Evolutionary conservation across 495 filamentous ascomycete species (phyloP), one percentile per base, ranked within the genome.

Genomic region (Neurospora sublineolata): DNA sequence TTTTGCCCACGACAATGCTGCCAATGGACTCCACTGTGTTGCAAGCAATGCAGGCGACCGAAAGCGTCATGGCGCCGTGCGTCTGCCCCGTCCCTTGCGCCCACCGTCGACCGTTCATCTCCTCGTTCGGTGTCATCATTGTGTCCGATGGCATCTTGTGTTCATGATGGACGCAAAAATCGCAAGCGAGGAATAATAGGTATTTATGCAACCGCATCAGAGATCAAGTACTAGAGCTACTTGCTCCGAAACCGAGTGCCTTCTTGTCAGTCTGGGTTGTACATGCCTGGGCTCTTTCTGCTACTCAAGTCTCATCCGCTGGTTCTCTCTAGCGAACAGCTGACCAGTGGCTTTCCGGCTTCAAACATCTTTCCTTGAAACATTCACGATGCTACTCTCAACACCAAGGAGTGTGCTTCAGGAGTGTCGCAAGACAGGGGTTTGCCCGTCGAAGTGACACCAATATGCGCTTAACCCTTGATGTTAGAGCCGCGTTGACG

Each of bases 381-480:
- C 52, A 33, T 64, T 64, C 52, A 9, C 23, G 52, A 33, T 64
- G 27, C 27, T 64, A 64, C 27, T 64, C 52, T 64, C 52, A 36
- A 64, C 52, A 64, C 52, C 52, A 64, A 64, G 52, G 30, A 64
- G 23, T 39, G 70, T 84, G 84, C 83, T 75, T 84, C 84, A 85
- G 77, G 72, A 77, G 76, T 81, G 84, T 84, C 80, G 76, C 82
- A 86, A 77, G 78, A 83, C 84, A 82, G 80, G 84, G 83, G 76
- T 80, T 64, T 70, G 37, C 71, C 37, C 68, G 73, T 71, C 75
- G 67, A 68, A 69, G 52, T 27, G 27, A 64, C 52, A 64, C 27
- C 52, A 30, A 64, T 33, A 64, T 36, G 27, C 52, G 52, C 23
- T 9, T 18, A 18, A 14, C 27, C 52, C 23, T 64, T 33, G 52